These are phyloP conservation scores for Pisolithus marmoratus DNA, from an alignment of 768 basidiomycete genomes.

Conservation along the genomic window DNA sequence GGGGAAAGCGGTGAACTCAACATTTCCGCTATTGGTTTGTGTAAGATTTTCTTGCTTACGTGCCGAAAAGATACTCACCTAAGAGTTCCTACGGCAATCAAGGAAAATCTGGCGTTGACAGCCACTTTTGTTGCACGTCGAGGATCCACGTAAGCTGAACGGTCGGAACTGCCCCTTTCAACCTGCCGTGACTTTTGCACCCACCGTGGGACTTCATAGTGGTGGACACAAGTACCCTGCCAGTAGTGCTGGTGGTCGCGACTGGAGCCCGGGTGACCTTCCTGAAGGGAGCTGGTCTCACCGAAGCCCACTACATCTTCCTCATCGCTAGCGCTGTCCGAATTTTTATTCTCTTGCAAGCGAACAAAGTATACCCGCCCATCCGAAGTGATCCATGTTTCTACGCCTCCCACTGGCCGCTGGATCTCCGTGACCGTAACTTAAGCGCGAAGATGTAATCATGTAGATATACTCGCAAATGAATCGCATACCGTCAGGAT, in stretches of 20 bases:
- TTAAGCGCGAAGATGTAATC: constrained; percentile 19
- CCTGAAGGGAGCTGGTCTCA: constrained; percentile 2
- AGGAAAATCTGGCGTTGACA: constrained; percentile 74
- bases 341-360: constrained; percentile 38
- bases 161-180: constrained; percentile 38
- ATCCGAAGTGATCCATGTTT: constrained; percentile 83
- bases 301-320: constrained; percentile 37
- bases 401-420: constrained; percentile 53
- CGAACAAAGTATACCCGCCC: constrained; percentile 78
- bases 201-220: constrained; percentile 70
- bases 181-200: constrained; percentile 68
- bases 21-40: constrained; percentile 43
- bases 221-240: constrained; percentile 78
- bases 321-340: constrained; percentile 31
- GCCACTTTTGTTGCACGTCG: constrained; percentile 59
- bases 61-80: constrained; percentile 37
- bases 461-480: neutral
- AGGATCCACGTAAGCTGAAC: constrained; percentile 53
- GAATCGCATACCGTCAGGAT: constrained; percentile 53
- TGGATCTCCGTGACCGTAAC: constrained; percentile 65
- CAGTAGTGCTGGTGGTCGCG: constrained; percentile 33
- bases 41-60: neutral
- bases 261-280: constrained; percentile 1
- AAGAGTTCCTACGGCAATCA: constrained; percentile 74
- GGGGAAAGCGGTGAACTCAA: constrained; percentile 67